These are phyloP conservation scores for Hibiscus trionum DNA, from an alignment of 345 rosid species.

Conservation along the genomic window DNA sequence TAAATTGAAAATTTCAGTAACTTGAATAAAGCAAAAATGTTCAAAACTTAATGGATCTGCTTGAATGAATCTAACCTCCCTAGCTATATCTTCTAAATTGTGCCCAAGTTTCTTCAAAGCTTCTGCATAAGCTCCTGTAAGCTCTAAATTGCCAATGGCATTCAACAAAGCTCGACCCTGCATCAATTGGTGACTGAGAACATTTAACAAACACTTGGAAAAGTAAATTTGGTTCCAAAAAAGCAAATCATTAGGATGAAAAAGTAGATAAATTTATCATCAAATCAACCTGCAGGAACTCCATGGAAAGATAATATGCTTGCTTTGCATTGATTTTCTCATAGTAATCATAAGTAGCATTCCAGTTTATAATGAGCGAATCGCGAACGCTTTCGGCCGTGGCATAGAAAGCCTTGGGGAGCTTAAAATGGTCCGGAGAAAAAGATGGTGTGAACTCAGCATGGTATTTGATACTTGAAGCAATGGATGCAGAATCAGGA, in stretches of 20 bases:
- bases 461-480: conserved; percentile 45
- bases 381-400: conserved; percentile 49
- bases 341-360: conserved; percentile 36
- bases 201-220: not conserved
- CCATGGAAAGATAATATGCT: conserved; percentile 59
- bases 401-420: conserved; percentile 44
- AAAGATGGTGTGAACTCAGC: conserved; percentile 50
- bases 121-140: conserved; percentile 47
- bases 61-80: conserved; percentile 32
- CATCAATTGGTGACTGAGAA: not conserved
- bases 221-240: not conserved
- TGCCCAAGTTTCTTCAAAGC: conserved; percentile 62
- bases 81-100: conserved; percentile 48
- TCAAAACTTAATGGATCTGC: not conserved
- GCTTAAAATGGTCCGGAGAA: conserved; percentile 42
- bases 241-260: not conserved
- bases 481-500: conserved; percentile 35
- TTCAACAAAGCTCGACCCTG: conserved; percentile 61
- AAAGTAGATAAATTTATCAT: not conserved
- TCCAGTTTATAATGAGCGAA: conserved; percentile 47
- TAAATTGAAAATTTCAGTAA: not conserved
- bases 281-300: conserved; percentile 40
- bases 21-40: not conserved
- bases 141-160: conserved; percentile 53
- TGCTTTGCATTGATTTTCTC: conserved; percentile 45